phyloP scores from a whole-genome alignment of 305 asterid species.

The Euphrasia arctica region DNA sequence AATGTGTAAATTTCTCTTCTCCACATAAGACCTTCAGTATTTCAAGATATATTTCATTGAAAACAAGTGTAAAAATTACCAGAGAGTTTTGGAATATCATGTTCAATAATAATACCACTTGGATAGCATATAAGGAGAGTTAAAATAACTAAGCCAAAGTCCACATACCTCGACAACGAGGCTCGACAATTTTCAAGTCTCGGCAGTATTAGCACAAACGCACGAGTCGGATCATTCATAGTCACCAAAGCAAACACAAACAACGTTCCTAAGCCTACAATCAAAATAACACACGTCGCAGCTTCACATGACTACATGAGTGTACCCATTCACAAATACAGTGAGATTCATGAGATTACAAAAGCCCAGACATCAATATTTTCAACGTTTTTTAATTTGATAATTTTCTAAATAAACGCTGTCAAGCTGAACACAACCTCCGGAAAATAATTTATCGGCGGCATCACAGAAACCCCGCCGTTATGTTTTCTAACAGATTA shows the following conservation, averaged over 20 bases:
- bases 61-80: no score
- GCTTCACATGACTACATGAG: not conserved
- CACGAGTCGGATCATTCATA: constrained; percentile 19
- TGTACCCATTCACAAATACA: constrained; percentile 18
- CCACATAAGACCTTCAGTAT: no score
- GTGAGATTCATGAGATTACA: constrained; percentile 23
- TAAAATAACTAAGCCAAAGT: not conserved
- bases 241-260: constrained; percentile 18
- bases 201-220: constrained; percentile 21
- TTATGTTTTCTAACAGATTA: no score
- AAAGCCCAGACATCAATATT: constrained; percentile 7
- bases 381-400: not conserved
- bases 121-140: not conserved
- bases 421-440: constrained; percentile 22
- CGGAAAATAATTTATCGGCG: constrained; percentile 22
- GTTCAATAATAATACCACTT: not conserved
- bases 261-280: constrained; percentile 14
- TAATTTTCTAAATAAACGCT: constrained; percentile 22
- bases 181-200: constrained; percentile 22
- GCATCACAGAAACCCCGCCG: constrained; percentile 20
- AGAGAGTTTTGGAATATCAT: no score
- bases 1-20: no score
- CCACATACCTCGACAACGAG: constrained; percentile 28
- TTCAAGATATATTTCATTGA: no score
- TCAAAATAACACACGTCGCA: constrained; percentile 19